Evolutionary conservation across 2,329 filamentous ascomycete genomes (phyloP).

Genomic region (Claviceps sp.): DNA sequence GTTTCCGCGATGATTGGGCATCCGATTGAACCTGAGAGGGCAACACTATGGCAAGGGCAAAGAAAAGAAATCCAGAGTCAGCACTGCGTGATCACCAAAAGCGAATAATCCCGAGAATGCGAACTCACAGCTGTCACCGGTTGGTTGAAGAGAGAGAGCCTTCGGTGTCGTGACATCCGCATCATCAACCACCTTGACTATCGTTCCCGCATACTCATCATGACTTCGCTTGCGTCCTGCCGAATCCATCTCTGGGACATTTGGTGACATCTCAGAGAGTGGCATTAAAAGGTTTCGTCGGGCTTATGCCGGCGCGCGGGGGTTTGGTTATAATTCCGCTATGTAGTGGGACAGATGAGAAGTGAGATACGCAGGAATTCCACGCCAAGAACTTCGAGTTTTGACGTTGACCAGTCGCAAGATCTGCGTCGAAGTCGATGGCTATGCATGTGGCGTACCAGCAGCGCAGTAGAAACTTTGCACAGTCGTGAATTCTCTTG

Average conservation of each 20-base stretch:
- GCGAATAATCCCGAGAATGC: neutral
- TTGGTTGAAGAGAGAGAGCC: slow-evolving; percentile 7
- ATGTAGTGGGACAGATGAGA: too few relatives aligned
- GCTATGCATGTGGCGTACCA: neutral
- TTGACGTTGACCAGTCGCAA: too few relatives aligned
- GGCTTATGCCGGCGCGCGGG: neutral
- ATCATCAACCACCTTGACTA: slow-evolving; percentile 13
- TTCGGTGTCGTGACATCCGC: slow-evolving; percentile 10
- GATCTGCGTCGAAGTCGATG: neutral
- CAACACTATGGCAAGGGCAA: slow-evolving; percentile 7
- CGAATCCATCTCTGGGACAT: slow-evolving; percentile 31
- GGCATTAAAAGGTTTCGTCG: slow-evolving; percentile 24
- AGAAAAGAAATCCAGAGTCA: slow-evolving; percentile 5
- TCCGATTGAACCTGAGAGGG: slow-evolving; percentile 11
- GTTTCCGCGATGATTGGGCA: slow-evolving; percentile 16
- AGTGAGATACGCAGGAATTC: neutral
- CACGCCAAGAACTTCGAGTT: too few relatives aligned
- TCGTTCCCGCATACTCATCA: slow-evolving; percentile 28
- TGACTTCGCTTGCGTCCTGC: slow-evolving; percentile 32
- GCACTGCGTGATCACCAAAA: neutral
- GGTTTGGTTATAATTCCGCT: neutral
- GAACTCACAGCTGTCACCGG: slow-evolving; percentile 12
- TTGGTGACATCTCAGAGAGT: slow-evolving; percentile 32
- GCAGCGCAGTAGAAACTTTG: neutral
- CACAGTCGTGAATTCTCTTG: too few relatives aligned